Percentiles rank a stretch among this genome's conserved stretches.
Evolutionary conservation across 2,329 filamentous ascomycete genomes (phyloP).

Genomic region (Colletotrichum graminicola): DNA sequence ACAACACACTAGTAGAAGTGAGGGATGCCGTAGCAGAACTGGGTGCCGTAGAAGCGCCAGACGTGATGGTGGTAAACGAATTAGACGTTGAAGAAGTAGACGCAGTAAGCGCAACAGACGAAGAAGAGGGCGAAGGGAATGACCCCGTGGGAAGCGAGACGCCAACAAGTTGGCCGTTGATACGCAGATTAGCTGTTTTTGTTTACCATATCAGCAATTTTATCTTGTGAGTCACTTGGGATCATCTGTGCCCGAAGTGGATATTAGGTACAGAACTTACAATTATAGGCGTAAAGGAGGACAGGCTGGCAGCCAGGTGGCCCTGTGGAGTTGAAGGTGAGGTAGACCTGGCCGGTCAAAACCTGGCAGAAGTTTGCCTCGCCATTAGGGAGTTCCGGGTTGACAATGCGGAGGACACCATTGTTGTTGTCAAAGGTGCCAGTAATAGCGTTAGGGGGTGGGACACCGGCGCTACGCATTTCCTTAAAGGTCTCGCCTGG

Average conservation of each 20-base stretch:
- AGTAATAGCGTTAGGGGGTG: background rate
- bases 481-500: background rate
- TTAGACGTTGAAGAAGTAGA: no score
- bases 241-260: background rate
- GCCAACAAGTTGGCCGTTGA: background rate
- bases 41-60: no score
- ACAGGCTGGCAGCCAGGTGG: background rate
- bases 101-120: background rate
- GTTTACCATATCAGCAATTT: background rate
- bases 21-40: no score
- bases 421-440: background rate
- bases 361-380: constrained; percentile 1
- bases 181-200: background rate
- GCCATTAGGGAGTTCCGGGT: background rate
- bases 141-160: background rate
- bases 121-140: background rate
- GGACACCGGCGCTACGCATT: background rate
- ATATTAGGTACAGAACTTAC: background rate
- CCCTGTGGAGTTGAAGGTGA: background rate
- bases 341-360: background rate
- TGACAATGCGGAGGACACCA: background rate
- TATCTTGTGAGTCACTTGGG: background rate
- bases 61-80: no score
- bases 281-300: background rate
- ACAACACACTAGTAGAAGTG: no score